phyloP scores from a whole-genome alignment of 2,329 filamentous ascomycete genomes.

The Coleophoma eucalyptorum region DNA sequence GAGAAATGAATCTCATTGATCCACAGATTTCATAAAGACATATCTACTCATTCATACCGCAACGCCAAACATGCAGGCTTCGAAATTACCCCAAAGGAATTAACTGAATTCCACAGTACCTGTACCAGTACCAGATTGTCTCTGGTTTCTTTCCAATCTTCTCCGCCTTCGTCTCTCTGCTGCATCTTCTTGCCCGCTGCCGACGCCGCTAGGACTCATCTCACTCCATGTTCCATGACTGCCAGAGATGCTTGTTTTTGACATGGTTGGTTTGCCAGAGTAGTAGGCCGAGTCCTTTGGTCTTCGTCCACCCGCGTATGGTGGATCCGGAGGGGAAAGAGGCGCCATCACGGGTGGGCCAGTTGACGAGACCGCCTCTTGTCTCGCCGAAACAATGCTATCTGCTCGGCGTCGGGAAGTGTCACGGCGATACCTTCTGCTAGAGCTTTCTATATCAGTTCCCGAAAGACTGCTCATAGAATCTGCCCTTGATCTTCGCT shows the following conservation, averaged over 20 bases:
- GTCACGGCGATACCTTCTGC: slow-evolving; percentile 49
- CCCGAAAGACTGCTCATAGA: slow-evolving; percentile 55
- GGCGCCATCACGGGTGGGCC: slow-evolving; percentile 30
- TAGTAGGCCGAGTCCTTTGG: slow-evolving; percentile 61
- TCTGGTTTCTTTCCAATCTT: slow-evolving; percentile 44
- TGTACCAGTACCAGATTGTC: background rate
- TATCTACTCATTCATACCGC: too few species aligned
- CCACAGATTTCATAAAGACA: too few species aligned
- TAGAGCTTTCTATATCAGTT: slow-evolving; percentile 45
- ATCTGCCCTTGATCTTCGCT: slow-evolving; percentile 40
- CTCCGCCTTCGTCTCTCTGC: slow-evolving; percentile 53
- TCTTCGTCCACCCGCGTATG: slow-evolving; percentile 48
- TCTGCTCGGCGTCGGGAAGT: slow-evolving; percentile 40
- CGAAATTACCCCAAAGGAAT: background rate
- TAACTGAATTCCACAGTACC: slow-evolving; percentile 17
- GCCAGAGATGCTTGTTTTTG: slow-evolving; percentile 20
- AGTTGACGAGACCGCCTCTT: slow-evolving; percentile 12
- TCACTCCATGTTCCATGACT: slow-evolving; percentile 28
- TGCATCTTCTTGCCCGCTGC: slow-evolving; percentile 29
- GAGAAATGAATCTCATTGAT: too few species aligned
- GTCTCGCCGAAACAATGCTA: slow-evolving; percentile 39
- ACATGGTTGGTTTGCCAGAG: slow-evolving; percentile 39
- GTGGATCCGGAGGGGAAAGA: slow-evolving; percentile 51
- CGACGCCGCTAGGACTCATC: slow-evolving; percentile 19
- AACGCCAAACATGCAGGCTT: background rate